Evolutionary conservation across 352 stramenopile genomes (phyloP).

Genomic region (Pythium utonaiense): DNA sequence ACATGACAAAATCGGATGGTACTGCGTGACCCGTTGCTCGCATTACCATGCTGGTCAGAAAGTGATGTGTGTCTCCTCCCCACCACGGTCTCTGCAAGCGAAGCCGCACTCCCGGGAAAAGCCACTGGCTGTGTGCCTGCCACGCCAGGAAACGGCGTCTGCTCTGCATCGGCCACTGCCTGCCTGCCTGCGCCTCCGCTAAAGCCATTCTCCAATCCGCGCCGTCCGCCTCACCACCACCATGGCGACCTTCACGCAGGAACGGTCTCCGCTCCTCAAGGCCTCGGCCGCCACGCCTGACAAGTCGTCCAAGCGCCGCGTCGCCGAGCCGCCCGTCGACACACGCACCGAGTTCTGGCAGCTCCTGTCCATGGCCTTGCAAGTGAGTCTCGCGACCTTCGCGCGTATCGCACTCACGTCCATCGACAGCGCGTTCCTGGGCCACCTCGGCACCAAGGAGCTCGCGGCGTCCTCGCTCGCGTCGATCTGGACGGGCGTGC

Average conservation of each 20-base stretch:
- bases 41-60: not conserved
- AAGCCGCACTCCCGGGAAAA: not conserved
- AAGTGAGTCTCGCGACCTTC: slow-evolving; percentile 77
- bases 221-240: not conserved
- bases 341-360: slow-evolving; percentile 53
- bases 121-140: not conserved
- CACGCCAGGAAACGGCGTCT: not conserved
- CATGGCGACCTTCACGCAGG: slow-evolving; percentile 9
- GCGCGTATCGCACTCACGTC: slow-evolving; percentile 73
- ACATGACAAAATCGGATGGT: too few relatives aligned
- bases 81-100: too few relatives aligned
- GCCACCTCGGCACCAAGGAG: slow-evolving; percentile 63
- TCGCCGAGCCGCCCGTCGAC: slow-evolving; percentile 44
- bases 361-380: slow-evolving; percentile 73
- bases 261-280: slow-evolving; percentile 25
- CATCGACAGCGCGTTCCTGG: slow-evolving; percentile 76
- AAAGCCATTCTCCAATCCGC: slow-evolving; percentile 2
- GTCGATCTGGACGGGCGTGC: slow-evolving; percentile 73
- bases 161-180: not conserved
- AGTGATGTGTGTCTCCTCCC: not conserved
- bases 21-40: not conserved
- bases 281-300: not conserved
- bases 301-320: slow-evolving; percentile 13
- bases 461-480: slow-evolving; percentile 73
- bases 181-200: not conserved